A percentile compares a stretch with the other conserved stretches of the same genome.
Evolutionary conservation across 1,284 basidiomycete species (phyloP).

Genomic region (Heterobasidion irregulare): DNA sequence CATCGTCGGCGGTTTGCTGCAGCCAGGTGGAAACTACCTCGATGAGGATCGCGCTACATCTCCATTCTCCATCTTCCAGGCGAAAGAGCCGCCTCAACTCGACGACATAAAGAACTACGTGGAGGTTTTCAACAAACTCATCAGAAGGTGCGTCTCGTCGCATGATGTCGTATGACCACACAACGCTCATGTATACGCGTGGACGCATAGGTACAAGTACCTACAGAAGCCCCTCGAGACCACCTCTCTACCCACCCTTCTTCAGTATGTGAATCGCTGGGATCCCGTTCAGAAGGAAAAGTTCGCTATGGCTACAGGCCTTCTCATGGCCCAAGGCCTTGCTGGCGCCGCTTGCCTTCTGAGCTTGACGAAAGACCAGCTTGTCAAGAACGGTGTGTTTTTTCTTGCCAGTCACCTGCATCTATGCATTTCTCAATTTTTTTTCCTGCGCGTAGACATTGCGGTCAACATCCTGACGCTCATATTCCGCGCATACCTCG

Average conservation of each 20-base stretch:
- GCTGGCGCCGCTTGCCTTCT: constrained; percentile 70
- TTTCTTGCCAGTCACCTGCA: background rate
- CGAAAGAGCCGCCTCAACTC: constrained; percentile 67
- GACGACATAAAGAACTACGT: constrained; percentile 88
- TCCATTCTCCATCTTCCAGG: constrained; percentile 80
- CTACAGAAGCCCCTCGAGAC: constrained; percentile 94
- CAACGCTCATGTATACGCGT: constrained; percentile 2
- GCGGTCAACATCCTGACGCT: constrained; percentile 71
- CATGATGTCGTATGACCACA: background rate
- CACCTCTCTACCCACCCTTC: constrained; percentile 70
- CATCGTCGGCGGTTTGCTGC: constrained; percentile 89
- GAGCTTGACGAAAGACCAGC: constrained; percentile 86
- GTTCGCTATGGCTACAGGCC: constrained; percentile 73
- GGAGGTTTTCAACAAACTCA: constrained; percentile 91
- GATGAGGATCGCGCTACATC: constrained; percentile 79
- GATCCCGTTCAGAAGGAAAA: constrained; percentile 69
- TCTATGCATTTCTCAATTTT: constrained; percentile 1
- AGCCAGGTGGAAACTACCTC: constrained; percentile 88
- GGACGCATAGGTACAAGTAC: constrained; percentile 82
- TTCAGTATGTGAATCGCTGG: constrained; percentile 91
- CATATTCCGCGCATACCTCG: constrained; percentile 77
- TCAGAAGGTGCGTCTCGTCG: constrained; percentile 61
- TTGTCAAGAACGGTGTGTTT: constrained; percentile 79
- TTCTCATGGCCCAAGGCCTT: constrained; percentile 78
- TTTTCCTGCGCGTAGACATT: constrained; percentile 42